Evolutionary conservation across 352 stramenopile species (phyloP), one percentile per base, ranked within the genome.

Genomic region (Globisporangium barbulae): DNA sequence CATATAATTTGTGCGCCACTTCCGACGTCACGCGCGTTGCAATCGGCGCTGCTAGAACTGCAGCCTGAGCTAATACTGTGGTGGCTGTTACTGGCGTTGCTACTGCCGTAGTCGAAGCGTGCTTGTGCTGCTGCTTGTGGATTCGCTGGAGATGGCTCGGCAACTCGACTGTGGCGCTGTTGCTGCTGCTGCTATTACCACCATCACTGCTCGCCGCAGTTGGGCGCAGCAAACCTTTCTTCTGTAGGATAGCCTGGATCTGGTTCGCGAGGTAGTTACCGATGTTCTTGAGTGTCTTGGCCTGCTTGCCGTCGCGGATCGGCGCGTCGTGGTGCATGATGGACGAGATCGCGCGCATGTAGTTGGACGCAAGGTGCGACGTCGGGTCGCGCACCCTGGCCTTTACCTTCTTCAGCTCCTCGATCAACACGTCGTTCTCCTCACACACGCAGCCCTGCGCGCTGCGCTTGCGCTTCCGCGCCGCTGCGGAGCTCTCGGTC

Each of bases 251-350:
- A 17, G 78, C 67, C 53, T 94, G 80, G 59, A 95, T 92, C 67
- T 94, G 82, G 69, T 92, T 92, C 52, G 83, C 83, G 61, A 95
- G 78, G 72, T 92, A 95, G 67, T 93, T 95, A 70, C 87, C 87
- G 21, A 95, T 83, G 64, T 90, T 77, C 44, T 71, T 68, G 39
- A 95, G 71, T 62, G 78, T 64, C 64, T 89, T 91, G 64, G 87
- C 87, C 58, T 93, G 72, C 2, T 61, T 59, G 6, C 69, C 85
- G 45, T 72, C 83, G 28, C 69, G 71, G 37, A 95, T 71, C 12
- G 63, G 60, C 55, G 72, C 63, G 0, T 63, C 50, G 55, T 89
- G 72, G 47, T 76, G 66, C 54, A 86, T 86, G n/a, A 95, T 66
- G 48, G 82, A 91, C 33, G 71, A 55, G 55, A 95, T 90, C 7